Conservation (phyloP, 169 alveolate species). For the Besnoitia besnoiti region DNA sequence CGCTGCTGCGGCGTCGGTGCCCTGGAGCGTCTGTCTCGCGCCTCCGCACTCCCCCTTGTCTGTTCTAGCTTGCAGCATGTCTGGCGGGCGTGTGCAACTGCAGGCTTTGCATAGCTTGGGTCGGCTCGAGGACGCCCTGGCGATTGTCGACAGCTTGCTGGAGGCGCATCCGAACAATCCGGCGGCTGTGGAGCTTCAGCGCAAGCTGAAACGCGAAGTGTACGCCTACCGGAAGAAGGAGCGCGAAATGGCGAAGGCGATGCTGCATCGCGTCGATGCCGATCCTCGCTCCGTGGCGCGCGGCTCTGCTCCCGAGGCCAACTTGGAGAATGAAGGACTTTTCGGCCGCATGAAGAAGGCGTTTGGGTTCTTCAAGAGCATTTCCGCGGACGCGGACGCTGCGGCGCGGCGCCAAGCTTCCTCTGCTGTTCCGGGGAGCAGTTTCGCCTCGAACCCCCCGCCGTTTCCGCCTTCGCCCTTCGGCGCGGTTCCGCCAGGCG, state of each 20-base stretch:
- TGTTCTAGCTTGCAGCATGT: neutral
- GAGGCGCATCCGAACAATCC: slow-evolving; percentile 55
- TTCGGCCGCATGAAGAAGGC: slow-evolving; percentile 30
- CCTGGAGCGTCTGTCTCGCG: neutral
- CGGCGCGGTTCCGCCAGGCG: neutral
- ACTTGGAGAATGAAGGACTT: neutral
- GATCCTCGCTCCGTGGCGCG: slow-evolving; percentile 57
- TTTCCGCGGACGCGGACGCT: neutral
- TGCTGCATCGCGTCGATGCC: slow-evolving; percentile 49
- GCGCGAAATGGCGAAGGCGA: slow-evolving; percentile 48
- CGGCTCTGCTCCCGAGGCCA: neutral
- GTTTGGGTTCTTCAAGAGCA: neutral
- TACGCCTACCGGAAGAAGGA: slow-evolving; percentile 48
- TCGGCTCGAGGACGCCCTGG: slow-evolving; percentile 53
- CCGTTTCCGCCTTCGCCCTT: neutral
- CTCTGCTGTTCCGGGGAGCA: too few species aligned
- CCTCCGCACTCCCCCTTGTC: neutral
- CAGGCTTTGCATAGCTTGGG: slow-evolving; percentile 66
- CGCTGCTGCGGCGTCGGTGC: neutral
- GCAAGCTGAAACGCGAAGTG: slow-evolving; percentile 48
- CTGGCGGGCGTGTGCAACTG: neutral
- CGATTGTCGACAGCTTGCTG: slow-evolving; percentile 46
- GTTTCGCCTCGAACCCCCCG: neutral
- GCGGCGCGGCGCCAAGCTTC: neutral
- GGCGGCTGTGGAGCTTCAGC: slow-evolving; percentile 55